Evolutionary conservation across 768 basidiomycete genomes (phyloP).

Genomic region (Amanita rimosa): DNA sequence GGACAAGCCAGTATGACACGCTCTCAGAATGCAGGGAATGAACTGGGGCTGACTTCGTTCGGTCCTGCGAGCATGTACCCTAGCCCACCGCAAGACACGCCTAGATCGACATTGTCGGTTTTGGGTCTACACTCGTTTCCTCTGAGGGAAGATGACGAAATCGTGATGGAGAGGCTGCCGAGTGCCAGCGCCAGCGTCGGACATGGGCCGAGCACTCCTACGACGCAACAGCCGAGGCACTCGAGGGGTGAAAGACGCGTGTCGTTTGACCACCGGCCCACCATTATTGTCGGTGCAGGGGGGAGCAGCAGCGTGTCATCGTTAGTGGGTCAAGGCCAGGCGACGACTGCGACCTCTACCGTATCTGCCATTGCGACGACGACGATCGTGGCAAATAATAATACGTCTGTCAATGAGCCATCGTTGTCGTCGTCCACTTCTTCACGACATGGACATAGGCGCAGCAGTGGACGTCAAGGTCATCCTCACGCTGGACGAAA

Average conservation of each 20-base stretch:
- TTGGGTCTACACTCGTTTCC: constrained; percentile 3
- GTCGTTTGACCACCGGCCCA: constrained; percentile 1
- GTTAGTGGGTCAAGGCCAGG: not conserved
- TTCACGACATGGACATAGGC: not conserved
- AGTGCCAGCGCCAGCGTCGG: not conserved
- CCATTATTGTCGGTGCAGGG: not conserved
- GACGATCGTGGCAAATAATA: not conserved
- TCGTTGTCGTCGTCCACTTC: no score
- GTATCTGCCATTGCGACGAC: not conserved
- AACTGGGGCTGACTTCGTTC: constrained; percentile 1
- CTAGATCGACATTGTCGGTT: constrained; percentile 1
- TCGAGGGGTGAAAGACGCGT: constrained; percentile 1
- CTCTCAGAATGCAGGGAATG: not conserved
- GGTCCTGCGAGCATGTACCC: constrained; percentile 6
- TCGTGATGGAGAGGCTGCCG: constrained; percentile 4
- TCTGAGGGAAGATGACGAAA: constrained; percentile 4
- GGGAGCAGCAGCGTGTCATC: not conserved
- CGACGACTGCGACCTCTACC: not conserved
- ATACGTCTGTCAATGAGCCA: not conserved
- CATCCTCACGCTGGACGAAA: not conserved
- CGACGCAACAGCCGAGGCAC: constrained; percentile 1
- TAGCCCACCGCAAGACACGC: constrained; percentile 1
- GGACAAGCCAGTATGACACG: not conserved
- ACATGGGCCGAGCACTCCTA: not conserved
- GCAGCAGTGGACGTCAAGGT: not conserved